Base-by-base conservation (phyloP, 2,329 filamentous ascomycete genomes). In the Fusarium coicis region DNA sequence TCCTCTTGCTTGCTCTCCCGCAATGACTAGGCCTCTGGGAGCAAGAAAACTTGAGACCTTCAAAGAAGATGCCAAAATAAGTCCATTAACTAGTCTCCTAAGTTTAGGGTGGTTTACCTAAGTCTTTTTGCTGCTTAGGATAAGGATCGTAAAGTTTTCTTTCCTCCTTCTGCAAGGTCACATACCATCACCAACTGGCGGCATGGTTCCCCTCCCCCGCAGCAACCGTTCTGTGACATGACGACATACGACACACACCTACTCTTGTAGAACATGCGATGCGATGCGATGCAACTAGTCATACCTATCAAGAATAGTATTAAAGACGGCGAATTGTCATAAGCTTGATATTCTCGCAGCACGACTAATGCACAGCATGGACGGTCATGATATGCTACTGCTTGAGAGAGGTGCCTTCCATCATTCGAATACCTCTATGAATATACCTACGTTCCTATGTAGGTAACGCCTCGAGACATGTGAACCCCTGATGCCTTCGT, bases 221-320 rank as follows among this genome's bases (percentile, higher is more conserved):
- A 65, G 57, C 74, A 73, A 68, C 59, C 57, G 46, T 36, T 67
- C 70, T 72, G 72, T 74, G 40, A 49, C 64, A 75, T 76, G 75
- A 77, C 76, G 76, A 77, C 75, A 76, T 76, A 70, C 73, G 65
- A 70, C 52, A 44, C 66, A 76, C 68, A 64, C 63, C 36, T 57
- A 47, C 54, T 46, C 42, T 57, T 62, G 40, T 54, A 49, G 40
- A 61, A 53, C 36, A 44, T 32, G 52, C 40, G 37, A 61, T 32
- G 52, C 40, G 37, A 61, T 67, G 36, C 54, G 52, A 64, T 49
- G 10, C 54, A 36, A 36, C 30, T 15, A 32, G 10, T 32, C 21
- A 18, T 36, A 47, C 26, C 44, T 21, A 44, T 44, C 54, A 32
- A 54, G 26, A 54, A n/a, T 19, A 43, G 16, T 32, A 26, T 19